These are phyloP conservation scores for Didymella pomorum DNA, from an alignment of 2,329 filamentous ascomycete genomes.

Conservation along the genomic window DNA sequence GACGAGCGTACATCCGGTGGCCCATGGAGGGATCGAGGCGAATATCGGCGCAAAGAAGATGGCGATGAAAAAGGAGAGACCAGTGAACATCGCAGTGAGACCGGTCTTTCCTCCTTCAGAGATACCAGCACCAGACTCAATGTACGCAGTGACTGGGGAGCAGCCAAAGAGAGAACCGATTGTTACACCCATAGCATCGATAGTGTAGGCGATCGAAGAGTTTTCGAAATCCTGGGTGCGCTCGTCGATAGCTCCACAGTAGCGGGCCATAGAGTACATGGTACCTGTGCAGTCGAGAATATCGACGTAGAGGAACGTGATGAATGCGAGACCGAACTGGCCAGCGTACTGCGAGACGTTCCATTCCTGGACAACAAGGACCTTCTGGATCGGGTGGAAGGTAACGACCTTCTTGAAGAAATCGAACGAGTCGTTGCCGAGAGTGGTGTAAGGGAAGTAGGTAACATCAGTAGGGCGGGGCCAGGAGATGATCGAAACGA, in stretches of 20 bases:
- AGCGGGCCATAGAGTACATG: conserved; percentile 88
- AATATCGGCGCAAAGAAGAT: conserved; percentile 93
- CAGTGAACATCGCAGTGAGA: conserved; percentile 79
- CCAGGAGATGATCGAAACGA: conserved; percentile 91
- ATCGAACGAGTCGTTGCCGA: conserved; percentile 76
- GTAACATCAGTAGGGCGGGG: conserved; percentile 78
- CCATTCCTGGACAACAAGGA: conserved; percentile 77
- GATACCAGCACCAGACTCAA: conserved; percentile 90
- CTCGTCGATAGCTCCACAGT: conserved; percentile 80
- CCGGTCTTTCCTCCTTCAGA: conserved; percentile 87
- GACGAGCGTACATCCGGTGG: conserved; percentile 86
- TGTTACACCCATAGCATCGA: conserved; percentile 82
- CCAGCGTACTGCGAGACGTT: conserved; percentile 71
- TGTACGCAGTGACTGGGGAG: conserved; percentile 84
- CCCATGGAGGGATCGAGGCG: conserved; percentile 87
- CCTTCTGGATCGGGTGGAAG: conserved; percentile 78
- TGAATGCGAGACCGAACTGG: conserved; percentile 82
- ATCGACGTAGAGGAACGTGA: conserved; percentile 91
- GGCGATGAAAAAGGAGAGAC: conserved; percentile 78
- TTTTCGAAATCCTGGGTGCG: conserved; percentile 88
- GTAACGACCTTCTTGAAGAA: conserved; percentile 90
- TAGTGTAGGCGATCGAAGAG: conserved; percentile 81
- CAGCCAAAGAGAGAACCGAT: conserved; percentile 80
- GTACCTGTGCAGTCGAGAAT: conserved; percentile 88
- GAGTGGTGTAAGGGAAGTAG: conserved; percentile 76